Base-by-base conservation (phyloP, 305 asterid genomes). In the Fraxinus nigra region DNA sequence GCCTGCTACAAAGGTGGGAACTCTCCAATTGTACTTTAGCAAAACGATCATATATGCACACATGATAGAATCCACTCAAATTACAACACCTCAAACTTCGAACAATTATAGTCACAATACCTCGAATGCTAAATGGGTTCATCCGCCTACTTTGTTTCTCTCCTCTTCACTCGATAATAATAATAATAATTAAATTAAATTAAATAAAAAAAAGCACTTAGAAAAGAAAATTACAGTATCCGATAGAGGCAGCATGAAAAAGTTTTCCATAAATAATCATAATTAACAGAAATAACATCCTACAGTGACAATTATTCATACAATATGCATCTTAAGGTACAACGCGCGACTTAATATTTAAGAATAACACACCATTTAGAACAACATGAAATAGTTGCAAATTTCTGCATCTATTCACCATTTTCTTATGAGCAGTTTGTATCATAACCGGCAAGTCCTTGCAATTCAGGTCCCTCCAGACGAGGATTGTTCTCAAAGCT, bases 401-500 rank as follows among this genome's bases (percentile, higher is more conserved):
- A 73, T 61, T 86, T 77, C 75, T 22, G 70, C 79, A 70, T 79
- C 78, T 4, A 70, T 84, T 82, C 26, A 40, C 77, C 32, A 63
- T 84, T 78, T 85, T 48, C 73, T 85, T 84, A 93, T 13, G 88
- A 84, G 91, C 98, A 94, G 84, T 93, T 93, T 80, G 97, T 89
- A 86, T 93, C 97, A 10, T 94, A 94, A 82, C 91, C 87, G 33
- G 93, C 98, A 69, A 91, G 97, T 81, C 98, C 98, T 88, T 82
- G 92, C 93, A 94, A 87, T 87, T 93, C 94, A 0, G 98, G 97
- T 72, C 97, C 98, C 89, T 94, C 97, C 78, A 94, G 90, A 32
- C 92, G 95, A 85, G 98, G 95, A 80, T 94, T 94, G 90, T 93
- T 90, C 93, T 90, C 94, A 34, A 92, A 94, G 89, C 98, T 94